phyloP scores from a whole-genome alignment of 345 rosid species.

The Populus ilicifolia region DNA sequence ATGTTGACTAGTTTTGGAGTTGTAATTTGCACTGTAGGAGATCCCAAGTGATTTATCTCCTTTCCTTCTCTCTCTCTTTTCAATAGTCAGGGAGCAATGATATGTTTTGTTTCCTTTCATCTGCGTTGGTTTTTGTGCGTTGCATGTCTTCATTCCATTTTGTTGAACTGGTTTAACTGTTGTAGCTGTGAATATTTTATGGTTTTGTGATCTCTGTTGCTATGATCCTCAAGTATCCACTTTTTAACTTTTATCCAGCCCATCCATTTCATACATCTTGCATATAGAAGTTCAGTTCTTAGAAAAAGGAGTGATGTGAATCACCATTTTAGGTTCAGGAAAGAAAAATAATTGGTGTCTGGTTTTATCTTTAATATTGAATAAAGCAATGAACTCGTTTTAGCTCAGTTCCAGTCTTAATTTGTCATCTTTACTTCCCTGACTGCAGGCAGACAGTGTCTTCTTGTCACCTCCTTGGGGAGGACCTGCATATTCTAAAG shows the following conservation, averaged over 20 bases:
- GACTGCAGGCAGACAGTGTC: constrained; percentile 64
- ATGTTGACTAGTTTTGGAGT: not conserved
- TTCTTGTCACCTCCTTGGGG: constrained; percentile 99
- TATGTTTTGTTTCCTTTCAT: not conserved
- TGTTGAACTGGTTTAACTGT: not conserved
- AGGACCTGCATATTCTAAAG: constrained; percentile 80
- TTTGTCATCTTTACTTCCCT: constrained; percentile 1
- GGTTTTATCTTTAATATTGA: not conserved
- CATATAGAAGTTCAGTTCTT: not conserved
- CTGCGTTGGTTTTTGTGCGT: not conserved
- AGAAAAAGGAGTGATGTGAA: not conserved
- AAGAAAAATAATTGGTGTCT: not conserved
- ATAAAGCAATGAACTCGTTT: too few relatives aligned
- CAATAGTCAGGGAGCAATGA: not conserved
- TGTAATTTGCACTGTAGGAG: not conserved
- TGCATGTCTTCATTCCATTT: not conserved
- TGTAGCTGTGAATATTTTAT: too few relatives aligned
- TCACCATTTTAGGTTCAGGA: not conserved
- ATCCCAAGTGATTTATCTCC: not conserved
- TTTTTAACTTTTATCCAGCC: too few relatives aligned
- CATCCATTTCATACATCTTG: not conserved
- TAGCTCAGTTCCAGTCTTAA: not conserved
- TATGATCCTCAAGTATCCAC: not conserved
- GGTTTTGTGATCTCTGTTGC: not conserved
- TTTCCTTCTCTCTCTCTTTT: not conserved